These are phyloP conservation scores for Globisporangium radiosum DNA, from an alignment of 352 stramenopile species.

Conservation along the genomic window DNA sequence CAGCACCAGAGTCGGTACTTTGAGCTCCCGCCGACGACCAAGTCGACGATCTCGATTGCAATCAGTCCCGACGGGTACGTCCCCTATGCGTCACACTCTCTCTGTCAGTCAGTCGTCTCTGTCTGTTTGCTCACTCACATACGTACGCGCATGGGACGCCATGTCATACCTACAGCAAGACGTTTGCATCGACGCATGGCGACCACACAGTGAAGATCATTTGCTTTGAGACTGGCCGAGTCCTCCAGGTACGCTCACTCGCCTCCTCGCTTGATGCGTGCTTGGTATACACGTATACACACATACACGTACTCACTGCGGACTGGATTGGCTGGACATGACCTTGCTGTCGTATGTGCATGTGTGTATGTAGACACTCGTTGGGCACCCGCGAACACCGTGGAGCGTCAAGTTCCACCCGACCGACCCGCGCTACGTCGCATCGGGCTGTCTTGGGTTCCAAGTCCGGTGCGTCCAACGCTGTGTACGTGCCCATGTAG, in stretches of 20 bases:
- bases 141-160: background rate
- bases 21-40: conserved; percentile 78
- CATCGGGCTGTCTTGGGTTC: conserved; percentile 95
- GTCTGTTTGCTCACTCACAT: background rate
- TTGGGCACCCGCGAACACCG: conserved; percentile 80
- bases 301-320: too few relatives aligned
- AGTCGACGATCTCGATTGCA: conserved; percentile 85
- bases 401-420: conserved; percentile 99
- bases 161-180: conserved; percentile 44
- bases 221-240: conserved; percentile 82
- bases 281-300: too few relatives aligned
- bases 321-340: too few relatives aligned
- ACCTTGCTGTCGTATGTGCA: background rate
- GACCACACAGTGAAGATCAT: conserved; percentile 99
- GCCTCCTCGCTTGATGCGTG: background rate
- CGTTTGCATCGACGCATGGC: conserved; percentile 96
- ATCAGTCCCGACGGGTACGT: conserved; percentile 79
- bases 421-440: conserved; percentile 89
- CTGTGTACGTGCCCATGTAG: background rate
- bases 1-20: conserved; percentile 84
- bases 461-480: conserved; percentile 73
- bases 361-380: conserved; percentile 47
- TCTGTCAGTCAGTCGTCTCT: background rate
- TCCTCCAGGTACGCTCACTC: conserved; percentile 58
- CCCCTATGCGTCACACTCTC: background rate